Percentiles rank a stretch among this genome's conserved stretches.
phyloP scores from a whole-genome alignment of 1,139 yeast genomes.

The Groenewaldozyma auringiensis region DNA sequence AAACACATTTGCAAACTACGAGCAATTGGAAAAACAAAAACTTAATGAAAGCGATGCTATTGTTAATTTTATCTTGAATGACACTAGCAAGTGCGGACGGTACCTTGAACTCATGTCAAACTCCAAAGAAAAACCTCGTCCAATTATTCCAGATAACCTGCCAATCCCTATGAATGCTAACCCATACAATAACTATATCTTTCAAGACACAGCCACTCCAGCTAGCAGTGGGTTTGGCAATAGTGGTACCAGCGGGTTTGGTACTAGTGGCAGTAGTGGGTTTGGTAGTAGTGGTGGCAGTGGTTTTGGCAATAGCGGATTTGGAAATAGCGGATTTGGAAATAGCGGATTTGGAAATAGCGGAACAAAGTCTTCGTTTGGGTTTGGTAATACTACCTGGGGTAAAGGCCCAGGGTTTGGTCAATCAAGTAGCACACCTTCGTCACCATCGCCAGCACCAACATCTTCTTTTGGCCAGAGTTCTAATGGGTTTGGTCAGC shows the following conservation, averaged over 20 bases:
- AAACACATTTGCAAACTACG: constrained; percentile 24
- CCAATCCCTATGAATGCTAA: constrained; percentile 7
- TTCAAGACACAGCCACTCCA: no score
- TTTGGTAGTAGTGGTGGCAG: constrained; percentile 1
- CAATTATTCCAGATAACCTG: constrained; percentile 12
- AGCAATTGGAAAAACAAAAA: constrained; percentile 29
- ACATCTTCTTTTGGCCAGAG: constrained; percentile 5
- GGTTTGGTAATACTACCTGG: constrained; percentile 1
- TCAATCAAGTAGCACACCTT: not conserved
- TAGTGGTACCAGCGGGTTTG: not conserved
- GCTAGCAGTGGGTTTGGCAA: constrained; percentile 4
- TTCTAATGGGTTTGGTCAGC: constrained; percentile 1
- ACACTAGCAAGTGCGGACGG: constrained; percentile 47
- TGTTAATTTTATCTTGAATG: constrained; percentile 33
- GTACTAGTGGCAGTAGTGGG: no score
- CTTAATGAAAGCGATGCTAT: constrained; percentile 43
- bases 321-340: constrained; percentile 1
- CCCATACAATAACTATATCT: constrained; percentile 1
- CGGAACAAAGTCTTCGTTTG: not conserved
- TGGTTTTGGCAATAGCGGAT: not conserved
- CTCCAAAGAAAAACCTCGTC: constrained; percentile 24
- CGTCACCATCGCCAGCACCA: constrained; percentile 4
- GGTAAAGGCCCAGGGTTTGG: constrained; percentile 20
- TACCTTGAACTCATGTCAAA: constrained; percentile 44
- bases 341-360: not conserved